Evolutionary conservation across 202 grass and related monocot species (phyloP).

Genomic region (Zizania palustris): DNA sequence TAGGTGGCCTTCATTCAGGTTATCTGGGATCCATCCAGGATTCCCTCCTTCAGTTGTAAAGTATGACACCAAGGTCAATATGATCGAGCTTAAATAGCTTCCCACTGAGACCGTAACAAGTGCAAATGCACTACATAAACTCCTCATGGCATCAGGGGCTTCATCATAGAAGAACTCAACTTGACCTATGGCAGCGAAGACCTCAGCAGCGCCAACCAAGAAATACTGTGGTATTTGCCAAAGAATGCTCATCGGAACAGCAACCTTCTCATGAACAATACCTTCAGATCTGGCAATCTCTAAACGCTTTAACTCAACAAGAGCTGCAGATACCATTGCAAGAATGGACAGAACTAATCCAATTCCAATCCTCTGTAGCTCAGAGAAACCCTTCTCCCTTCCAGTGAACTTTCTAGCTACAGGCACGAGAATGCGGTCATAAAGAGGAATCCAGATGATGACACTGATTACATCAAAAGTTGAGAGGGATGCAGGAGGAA

Average conservation of each 20-base stretch:
- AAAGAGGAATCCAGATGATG: constrained; percentile 75
- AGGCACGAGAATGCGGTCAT: constrained; percentile 68
- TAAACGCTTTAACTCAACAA: constrained; percentile 72
- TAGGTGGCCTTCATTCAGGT: constrained; percentile 89
- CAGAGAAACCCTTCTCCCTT: constrained; percentile 78
- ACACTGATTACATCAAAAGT: constrained; percentile 77
- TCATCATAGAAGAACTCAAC: constrained; percentile 87
- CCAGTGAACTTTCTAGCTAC: constrained; percentile 67
- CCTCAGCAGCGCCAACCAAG: constrained; percentile 76
- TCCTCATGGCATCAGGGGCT: constrained; percentile 89
- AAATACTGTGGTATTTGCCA: constrained; percentile 92
- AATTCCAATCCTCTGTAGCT: constrained; percentile 84
- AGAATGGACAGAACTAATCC: constrained; percentile 69
- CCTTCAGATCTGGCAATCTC: constrained; percentile 57
- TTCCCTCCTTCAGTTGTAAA: constrained; percentile 70
- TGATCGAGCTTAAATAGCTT: constrained; percentile 81
- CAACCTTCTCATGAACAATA: constrained; percentile 58
- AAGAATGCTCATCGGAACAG: constrained; percentile 74
- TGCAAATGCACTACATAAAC: constrained; percentile 72
- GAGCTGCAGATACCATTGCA: constrained; percentile 60
- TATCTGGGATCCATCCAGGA: constrained; percentile 88
- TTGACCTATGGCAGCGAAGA: constrained; percentile 77
- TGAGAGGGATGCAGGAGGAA: constrained; percentile 83
- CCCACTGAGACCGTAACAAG: constrained; percentile 64
- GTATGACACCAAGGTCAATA: constrained; percentile 70